Evolutionary conservation across 352 stramenopile genomes (phyloP), one percentile per base, ranked within the genome.

Genomic region (Pythium periplocum): DNA sequence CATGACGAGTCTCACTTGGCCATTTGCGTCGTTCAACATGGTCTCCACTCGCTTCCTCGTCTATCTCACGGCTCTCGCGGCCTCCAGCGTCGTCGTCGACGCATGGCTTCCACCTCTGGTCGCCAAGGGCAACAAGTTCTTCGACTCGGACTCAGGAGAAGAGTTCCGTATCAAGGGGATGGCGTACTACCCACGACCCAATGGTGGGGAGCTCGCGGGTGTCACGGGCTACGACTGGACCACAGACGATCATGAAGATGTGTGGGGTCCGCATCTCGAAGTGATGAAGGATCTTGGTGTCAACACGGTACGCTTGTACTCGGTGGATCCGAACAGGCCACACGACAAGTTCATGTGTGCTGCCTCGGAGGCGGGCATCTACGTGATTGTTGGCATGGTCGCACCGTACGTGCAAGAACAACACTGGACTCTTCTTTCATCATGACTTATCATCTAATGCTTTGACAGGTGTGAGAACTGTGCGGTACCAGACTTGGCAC

Each of bases 81-180:
- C 7, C 38, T 42, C 38, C 12, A 12, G 7, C 12, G 38, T 42
- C 7, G 7, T 42, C 7, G 38, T 12, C 38, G 38, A 42, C 31
- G 63, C 45, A 2, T 66, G 61, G 39, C 39, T 61, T 2, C 33
- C 60, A 31, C 61, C 58, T 7, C 62, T 73, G 39, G 41, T 69
- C 32, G 43, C 49, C 42, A 73, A 70, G 45, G 75, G 75, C 57
- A 86, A 82, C 63, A 85, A 83, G 48, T 78, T 83, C 45, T 90
- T 87, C 53, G 56, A 86, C 50, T 71, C 63, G n/a, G 48, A 57
- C 9, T 72, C 62, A 2, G 66, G 68, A n/a, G 39, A 64, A 39
- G 71, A 86, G 50, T 71, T 71, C 39, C 59, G 62, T 30, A 53
- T 75, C 8, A 66, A 75, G 44, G 66, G 66, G 42, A 69, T 75